A percentile compares a stretch with the other conserved stretches of the same genome.
Evolutionary conservation across 495 filamentous ascomycete genomes (phyloP).

Genomic region (Neurospora africana): DNA sequence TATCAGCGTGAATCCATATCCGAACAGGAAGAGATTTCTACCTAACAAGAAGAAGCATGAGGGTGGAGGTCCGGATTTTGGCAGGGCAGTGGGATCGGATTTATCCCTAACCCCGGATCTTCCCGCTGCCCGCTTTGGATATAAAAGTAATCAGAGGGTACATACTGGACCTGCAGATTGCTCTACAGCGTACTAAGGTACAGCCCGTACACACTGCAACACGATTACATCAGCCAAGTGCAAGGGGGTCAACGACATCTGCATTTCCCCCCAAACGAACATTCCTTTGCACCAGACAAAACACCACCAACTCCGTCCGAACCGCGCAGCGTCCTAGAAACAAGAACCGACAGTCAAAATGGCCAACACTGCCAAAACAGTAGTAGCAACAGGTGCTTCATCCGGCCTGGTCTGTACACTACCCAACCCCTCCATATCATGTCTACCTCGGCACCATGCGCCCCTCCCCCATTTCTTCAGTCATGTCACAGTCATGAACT

Average conservation of each 20-base stretch:
- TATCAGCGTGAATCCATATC: neutral
- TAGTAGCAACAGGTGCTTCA: conserved; percentile 34
- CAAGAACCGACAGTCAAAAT: conserved; percentile 11
- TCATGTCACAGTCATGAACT: neutral
- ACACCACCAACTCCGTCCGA: neutral
- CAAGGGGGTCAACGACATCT: neutral
- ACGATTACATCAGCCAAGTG: neutral
- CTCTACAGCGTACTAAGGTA: neutral
- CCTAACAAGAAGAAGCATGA: neutral
- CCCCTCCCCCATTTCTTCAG: neutral
- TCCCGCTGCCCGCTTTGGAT: neutral
- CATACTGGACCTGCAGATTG: neutral
- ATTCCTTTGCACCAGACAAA: neutral
- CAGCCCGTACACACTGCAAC: neutral
- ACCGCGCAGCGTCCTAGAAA: neutral
- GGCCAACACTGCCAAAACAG: conserved; percentile 27
- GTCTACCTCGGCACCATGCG: neutral
- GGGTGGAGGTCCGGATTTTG: neutral
- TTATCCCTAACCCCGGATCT: neutral
- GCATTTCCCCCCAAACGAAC: neutral
- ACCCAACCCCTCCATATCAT: neutral
- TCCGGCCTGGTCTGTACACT: conserved; percentile 30
- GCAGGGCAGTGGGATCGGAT: neutral
- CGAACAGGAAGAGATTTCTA: neutral
- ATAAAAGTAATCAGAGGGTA: neutral